Conservation (phyloP, 495 filamentous ascomycete genomes). For the Barbatosphaeria neglecta region DNA sequence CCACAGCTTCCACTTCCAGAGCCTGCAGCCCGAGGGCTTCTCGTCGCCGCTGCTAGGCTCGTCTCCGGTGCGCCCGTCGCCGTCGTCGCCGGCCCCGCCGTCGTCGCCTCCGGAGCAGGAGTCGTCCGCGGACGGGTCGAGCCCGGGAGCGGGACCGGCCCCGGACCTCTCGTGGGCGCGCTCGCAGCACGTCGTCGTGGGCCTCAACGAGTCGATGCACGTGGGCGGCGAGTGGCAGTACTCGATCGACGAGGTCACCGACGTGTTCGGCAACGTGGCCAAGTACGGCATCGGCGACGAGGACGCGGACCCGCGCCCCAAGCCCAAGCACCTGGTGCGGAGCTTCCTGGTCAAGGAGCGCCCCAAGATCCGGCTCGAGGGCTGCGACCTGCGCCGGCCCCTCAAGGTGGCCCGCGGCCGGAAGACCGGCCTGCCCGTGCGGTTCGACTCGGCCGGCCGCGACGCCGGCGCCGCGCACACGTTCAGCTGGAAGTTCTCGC, state of each 20-base stretch:
- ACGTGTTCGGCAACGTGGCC: conserved; percentile 77
- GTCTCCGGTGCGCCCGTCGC: conserved; percentile 40
- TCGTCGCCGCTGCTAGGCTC: conserved; percentile 57
- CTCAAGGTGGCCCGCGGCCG: conserved; percentile 69
- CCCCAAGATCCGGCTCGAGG: conserved; percentile 55
- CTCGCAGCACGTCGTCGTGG: conserved; percentile 58
- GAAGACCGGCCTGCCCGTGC: conserved; percentile 55
- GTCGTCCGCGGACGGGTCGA: conserved; percentile 34
- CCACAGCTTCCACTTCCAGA: conserved; percentile 70
- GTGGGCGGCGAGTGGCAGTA: conserved; percentile 74
- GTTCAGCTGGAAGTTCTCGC: conserved; percentile 59
- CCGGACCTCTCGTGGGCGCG: conserved; percentile 76
- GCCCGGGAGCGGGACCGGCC: no score
- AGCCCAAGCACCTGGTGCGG: conserved; percentile 55
- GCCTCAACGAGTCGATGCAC: conserved; percentile 78
- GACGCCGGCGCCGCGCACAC: conserved; percentile 47
- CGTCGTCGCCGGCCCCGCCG: conserved; percentile 24
- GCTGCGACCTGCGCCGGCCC: conserved; percentile 68
- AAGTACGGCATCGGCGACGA: conserved; percentile 60
- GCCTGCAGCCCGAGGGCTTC: conserved; percentile 80
- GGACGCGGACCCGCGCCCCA: conserved; percentile 50
- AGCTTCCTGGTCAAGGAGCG: conserved; percentile 77
- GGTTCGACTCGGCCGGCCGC: no score
- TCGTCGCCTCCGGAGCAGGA: neutral
- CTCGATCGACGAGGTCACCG: conserved; percentile 78